phyloP scores from a whole-genome alignment of 495 filamentous ascomycete species.

The Entonaema liquescens region DNA sequence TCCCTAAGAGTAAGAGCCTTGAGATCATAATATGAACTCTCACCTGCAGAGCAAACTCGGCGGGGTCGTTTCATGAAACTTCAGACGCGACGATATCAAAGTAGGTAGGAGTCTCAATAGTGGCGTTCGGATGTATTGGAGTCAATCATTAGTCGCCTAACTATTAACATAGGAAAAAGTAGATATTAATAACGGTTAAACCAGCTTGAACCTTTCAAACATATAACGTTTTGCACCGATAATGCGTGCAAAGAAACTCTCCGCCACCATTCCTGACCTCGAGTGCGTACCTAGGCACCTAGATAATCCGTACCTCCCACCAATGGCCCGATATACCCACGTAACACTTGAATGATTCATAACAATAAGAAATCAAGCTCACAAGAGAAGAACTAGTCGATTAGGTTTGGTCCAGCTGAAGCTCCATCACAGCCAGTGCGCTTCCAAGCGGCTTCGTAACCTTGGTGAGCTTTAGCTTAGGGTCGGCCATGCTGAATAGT shows the following conservation, averaged over 20 bases:
- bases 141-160: background rate
- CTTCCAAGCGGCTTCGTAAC: conserved; percentile 37
- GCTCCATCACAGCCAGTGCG: conserved; percentile 37
- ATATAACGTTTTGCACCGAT: background rate
- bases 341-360: background rate
- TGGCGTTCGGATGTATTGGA: too few species aligned
- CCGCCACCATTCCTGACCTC: background rate
- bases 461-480: conserved; percentile 41
- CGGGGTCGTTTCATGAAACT: too few species aligned
- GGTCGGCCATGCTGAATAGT: conserved; percentile 46
- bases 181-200: background rate
- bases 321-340: conserved; percentile 3
- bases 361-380: background rate
- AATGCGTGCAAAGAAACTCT: background rate
- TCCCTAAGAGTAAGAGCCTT: background rate
- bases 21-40: background rate
- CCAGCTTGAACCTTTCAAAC: conserved; percentile 1
- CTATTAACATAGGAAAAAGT: background rate
- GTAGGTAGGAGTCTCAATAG: too few species aligned
- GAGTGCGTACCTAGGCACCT: too few species aligned
- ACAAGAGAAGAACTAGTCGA: conserved; percentile 12
- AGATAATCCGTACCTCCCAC: background rate
- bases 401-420: conserved; percentile 26
- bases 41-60: background rate
- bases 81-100: background rate